A percentile compares a stretch with the other conserved stretches of the same genome.
Conservation (phyloP, 371 early-diverging fungal species). For the Thermomucor indicae-seudaticae region DNA sequence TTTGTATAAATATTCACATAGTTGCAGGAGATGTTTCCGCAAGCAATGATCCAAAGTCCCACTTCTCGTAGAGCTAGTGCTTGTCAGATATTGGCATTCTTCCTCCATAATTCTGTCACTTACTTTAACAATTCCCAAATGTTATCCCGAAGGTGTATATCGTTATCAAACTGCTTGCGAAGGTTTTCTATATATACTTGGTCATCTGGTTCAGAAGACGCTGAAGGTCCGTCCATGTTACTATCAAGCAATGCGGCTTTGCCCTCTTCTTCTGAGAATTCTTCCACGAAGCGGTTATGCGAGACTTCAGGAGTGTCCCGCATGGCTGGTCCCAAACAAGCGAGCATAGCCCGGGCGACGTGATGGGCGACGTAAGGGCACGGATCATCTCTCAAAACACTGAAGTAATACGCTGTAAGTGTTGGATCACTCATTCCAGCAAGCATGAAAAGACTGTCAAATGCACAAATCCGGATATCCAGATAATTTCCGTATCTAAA, state of each 20-base stretch:
- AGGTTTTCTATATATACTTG: constrained; percentile 30
- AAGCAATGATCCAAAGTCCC: constrained; percentile 44
- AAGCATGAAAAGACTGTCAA: constrained; percentile 62
- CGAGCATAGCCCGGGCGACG: constrained; percentile 38
- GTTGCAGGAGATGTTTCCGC: constrained; percentile 51
- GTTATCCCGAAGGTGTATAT: constrained; percentile 29
- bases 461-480: constrained; percentile 60
- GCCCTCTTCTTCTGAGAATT: constrained; percentile 51
- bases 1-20: constrained; percentile 57
- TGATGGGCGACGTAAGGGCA: constrained; percentile 52
- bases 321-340: constrained; percentile 52
- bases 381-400: constrained; percentile 57
- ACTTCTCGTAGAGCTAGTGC: constrained; percentile 22
- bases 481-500: constrained; percentile 57
- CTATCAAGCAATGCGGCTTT: constrained; percentile 32
- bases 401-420: constrained; percentile 50
- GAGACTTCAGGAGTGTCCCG: constrained; percentile 19
- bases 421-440: constrained; percentile 50
- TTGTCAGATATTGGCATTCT: not conserved
- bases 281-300: constrained; percentile 28
- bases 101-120: constrained; percentile 1
- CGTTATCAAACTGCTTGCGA: constrained; percentile 33
- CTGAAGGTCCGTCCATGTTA: too few species aligned
- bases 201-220: constrained; percentile 36
- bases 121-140: constrained; percentile 44